A percentile compares a stretch with the other conserved stretches of the same genome.
Conservation (phyloP, 2,329 filamentous ascomycete genomes). For the Claviceps quebecensis region DNA sequence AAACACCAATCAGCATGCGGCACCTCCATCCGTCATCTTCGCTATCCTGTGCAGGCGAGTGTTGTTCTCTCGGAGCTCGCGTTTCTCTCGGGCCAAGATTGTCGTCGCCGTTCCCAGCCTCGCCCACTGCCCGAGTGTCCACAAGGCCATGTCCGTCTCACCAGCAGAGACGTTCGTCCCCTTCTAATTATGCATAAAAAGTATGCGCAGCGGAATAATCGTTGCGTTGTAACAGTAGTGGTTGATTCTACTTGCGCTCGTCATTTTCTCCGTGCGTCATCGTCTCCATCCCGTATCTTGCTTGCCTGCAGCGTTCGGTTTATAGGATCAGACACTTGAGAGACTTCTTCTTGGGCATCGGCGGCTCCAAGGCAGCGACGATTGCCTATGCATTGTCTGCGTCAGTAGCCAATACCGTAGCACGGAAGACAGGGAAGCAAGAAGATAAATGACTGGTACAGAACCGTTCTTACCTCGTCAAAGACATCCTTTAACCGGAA, state of each 20-base stretch:
- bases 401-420: neutral
- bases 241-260: neutral
- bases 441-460: too few relatives aligned
- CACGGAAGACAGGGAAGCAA: neutral
- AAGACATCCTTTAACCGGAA: conserved; percentile 99
- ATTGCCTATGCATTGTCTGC: conserved; percentile 54
- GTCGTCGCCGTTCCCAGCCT: neutral
- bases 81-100: neutral
- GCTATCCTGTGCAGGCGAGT: neutral
- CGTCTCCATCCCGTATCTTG: neutral
- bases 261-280: neutral
- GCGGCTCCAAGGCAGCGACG: conserved; percentile 85
- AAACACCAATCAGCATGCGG: conserved; percentile 1
- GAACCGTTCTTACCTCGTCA: conserved; percentile 60
- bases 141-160: conserved; percentile 2
- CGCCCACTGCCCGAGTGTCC: conserved; percentile 1
- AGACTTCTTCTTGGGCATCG: conserved; percentile 62
- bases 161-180: conserved; percentile 2
- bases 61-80: neutral
- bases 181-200: conserved; percentile 5
- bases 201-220: conserved; percentile 3
- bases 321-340: conserved; percentile 59
- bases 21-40: neutral
- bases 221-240: conserved; percentile 3
- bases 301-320: conserved; percentile 6